Evolutionary conservation across 2,329 filamentous ascomycete genomes (phyloP).

Genomic region (Mariannaea elegans): DNA sequence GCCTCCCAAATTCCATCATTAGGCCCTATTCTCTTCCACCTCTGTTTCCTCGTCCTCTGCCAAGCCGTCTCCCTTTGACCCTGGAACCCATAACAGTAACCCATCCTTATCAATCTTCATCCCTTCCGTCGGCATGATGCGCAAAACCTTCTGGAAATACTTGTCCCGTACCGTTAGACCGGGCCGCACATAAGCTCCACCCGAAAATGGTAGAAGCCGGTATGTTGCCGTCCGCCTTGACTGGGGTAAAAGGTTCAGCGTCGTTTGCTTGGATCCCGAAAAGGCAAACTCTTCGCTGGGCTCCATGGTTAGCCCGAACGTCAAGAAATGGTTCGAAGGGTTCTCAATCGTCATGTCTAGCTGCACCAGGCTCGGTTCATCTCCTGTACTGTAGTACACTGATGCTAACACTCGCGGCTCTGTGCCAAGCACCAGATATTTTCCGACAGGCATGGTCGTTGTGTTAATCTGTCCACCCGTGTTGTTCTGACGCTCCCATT

Average conservation of each 20-base stretch:
- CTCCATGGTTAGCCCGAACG: conserved; percentile 92
- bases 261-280: conserved; percentile 83
- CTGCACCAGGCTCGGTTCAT: conserved; percentile 50
- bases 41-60: conserved; percentile 24
- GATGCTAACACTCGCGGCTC: conserved; percentile 85
- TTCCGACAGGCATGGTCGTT: conserved; percentile 78
- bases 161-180: conserved; percentile 83
- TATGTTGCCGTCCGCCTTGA: conserved; percentile 80
- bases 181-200: conserved; percentile 75
- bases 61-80: conserved; percentile 39
- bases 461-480: conserved; percentile 57
- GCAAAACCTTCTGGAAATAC: conserved; percentile 91
- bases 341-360: conserved; percentile 82
- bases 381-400: conserved; percentile 54
- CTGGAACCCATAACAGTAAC: conserved; percentile 68
- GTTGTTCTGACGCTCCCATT: conserved; percentile 72
- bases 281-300: conserved; percentile 93
- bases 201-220: conserved; percentile 73
- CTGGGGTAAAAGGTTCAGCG: conserved; percentile 83
- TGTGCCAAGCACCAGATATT: conserved; percentile 80
- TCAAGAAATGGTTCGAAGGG: conserved; percentile 91
- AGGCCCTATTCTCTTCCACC: not conserved
- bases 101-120: conserved; percentile 73
- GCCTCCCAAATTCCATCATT: no score
- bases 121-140: conserved; percentile 80